Percentiles rank a stretch among this genome's conserved stretches.
phyloP scores from a whole-genome alignment of 2,329 filamentous ascomycete genomes.

The Xylariomycetidae sp. region DNA sequence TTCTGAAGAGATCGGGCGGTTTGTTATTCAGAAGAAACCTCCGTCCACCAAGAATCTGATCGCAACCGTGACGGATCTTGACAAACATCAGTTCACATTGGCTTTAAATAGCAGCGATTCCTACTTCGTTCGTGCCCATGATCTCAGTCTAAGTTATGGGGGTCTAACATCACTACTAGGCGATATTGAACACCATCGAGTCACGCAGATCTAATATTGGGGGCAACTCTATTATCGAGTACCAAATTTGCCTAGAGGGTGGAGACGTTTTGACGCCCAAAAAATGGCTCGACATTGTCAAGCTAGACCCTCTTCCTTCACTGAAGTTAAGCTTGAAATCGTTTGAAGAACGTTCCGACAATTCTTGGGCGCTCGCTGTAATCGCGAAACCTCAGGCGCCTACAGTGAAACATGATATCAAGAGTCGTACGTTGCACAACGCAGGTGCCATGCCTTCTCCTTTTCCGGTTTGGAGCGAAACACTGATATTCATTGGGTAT shows the following conservation, averaged over 20 bases:
- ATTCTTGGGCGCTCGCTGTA: constrained; percentile 1
- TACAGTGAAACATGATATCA: too few species aligned
- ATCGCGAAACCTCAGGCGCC: neutral
- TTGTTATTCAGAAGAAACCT: constrained; percentile 2
- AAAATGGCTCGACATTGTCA: constrained; percentile 8
- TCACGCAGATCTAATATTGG: constrained; percentile 4
- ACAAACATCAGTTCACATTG: constrained; percentile 4
- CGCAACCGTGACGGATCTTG: constrained; percentile 7
- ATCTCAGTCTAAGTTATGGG: too few species aligned
- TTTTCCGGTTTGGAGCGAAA: too few species aligned
- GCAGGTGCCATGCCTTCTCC: too few species aligned
- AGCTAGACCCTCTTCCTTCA: constrained; percentile 1
- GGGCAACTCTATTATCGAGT: constrained; percentile 1
- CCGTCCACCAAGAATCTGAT: constrained; percentile 3
- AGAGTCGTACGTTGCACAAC: too few species aligned
- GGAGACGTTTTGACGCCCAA: constrained; percentile 5
- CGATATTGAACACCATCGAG: constrained; percentile 1
- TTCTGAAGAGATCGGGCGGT: constrained; percentile 1
- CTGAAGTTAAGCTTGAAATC: constrained; percentile 3
- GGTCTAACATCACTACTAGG: neutral
- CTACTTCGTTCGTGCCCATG: constrained; percentile 4
- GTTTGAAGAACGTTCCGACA: neutral
- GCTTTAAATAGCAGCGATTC: constrained; percentile 6
- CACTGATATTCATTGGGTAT: too few species aligned
- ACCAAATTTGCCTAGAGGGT: constrained; percentile 4